These are phyloP conservation scores for Nakazawaea anatomiae DNA, from an alignment of 805 yeast species.

Conservation along the genomic window DNA sequence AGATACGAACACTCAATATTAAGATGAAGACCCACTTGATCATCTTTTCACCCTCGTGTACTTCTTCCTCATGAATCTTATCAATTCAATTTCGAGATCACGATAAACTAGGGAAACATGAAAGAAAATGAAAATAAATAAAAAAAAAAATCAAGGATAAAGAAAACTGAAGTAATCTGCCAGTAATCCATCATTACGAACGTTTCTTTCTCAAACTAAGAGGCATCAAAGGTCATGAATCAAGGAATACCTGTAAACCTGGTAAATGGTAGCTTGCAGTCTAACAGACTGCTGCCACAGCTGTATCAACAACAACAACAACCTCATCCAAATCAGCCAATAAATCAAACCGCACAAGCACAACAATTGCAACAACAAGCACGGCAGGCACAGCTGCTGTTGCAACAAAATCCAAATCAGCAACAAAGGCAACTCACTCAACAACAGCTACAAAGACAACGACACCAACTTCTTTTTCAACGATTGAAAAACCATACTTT, in stretches of 20 bases:
- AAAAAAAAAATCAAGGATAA: too few relatives aligned
- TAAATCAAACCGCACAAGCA: conserved; percentile 14
- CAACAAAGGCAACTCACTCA: conserved; percentile 35
- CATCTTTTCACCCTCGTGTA: background rate
- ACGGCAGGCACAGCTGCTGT: conserved; percentile 17
- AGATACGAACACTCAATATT: background rate
- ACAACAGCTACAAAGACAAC: conserved; percentile 33
- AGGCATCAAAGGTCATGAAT: background rate
- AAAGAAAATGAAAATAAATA: too few relatives aligned
- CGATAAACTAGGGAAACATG: too few relatives aligned
- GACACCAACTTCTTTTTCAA: conserved; percentile 24
- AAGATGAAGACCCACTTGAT: conserved; percentile 1
- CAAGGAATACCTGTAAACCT: conserved; percentile 11
- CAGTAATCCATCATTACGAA: too few relatives aligned
- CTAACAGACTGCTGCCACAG: background rate
- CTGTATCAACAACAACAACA: background rate
- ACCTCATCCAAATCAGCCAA: conserved; percentile 5
- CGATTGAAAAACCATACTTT: conserved; percentile 47
- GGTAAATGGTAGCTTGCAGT: background rate
- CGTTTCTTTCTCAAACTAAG: background rate
- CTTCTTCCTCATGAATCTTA: too few relatives aligned
- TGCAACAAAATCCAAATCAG: conserved; percentile 20
- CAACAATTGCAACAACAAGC: conserved; percentile 21
- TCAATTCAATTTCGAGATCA: too few relatives aligned
- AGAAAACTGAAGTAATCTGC: too few relatives aligned